Evolutionary conservation across 768 basidiomycete species (phyloP).

Genomic region (Cystoderma amianthinum): DNA sequence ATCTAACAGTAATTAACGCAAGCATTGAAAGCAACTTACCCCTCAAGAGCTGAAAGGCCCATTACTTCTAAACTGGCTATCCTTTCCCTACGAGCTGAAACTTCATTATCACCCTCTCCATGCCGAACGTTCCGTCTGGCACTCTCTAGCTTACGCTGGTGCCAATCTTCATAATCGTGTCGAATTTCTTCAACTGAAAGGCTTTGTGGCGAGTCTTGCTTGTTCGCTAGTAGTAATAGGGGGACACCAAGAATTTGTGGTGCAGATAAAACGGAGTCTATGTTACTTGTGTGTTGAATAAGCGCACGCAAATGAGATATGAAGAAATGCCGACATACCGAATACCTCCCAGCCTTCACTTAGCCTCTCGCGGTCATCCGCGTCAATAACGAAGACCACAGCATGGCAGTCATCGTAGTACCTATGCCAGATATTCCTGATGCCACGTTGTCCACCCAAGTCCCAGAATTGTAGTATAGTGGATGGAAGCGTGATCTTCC

Average conservation of each 20-base stretch:
- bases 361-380: conserved; percentile 81
- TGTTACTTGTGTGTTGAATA: conserved; percentile 9
- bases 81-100: conserved; percentile 39
- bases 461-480: conserved; percentile 97
- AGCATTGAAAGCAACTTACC: conserved; percentile 40
- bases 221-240: conserved; percentile 89
- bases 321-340: conserved; percentile 47
- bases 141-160: conserved; percentile 67
- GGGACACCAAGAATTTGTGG: conserved; percentile 90
- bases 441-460: conserved; percentile 90
- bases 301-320: not conserved
- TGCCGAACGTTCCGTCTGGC: conserved; percentile 46
- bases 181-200: conserved; percentile 88
- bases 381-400: conserved; percentile 92
- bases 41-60: conserved; percentile 87
- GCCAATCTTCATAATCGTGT: conserved; percentile 84
- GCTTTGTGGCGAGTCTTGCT: conserved; percentile 80
- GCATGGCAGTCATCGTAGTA: conserved; percentile 98
- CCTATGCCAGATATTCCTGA: conserved; percentile 87
- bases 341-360: conserved; percentile 97
- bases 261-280: conserved; percentile 81
- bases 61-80: conserved; percentile 82
- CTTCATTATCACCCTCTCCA: conserved; percentile 39
- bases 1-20: not conserved
- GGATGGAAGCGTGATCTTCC: conserved; percentile 88